Percentiles rank a stretch among this genome's conserved stretches.
phyloP scores from a whole-genome alignment of 305 asterid species.

The Plantago coronopus region DNA sequence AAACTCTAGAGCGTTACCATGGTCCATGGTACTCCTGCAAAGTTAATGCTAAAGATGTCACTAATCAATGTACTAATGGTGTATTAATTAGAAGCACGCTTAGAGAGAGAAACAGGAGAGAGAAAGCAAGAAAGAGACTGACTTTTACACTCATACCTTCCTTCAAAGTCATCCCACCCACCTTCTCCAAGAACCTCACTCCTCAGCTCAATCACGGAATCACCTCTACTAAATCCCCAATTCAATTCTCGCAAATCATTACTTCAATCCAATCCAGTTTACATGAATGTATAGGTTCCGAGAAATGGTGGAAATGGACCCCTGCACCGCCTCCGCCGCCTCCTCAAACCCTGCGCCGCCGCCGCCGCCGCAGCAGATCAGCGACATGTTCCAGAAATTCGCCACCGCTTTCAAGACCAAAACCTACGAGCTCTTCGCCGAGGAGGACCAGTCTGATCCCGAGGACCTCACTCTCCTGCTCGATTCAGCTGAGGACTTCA shows the following conservation, averaged over 20 bases:
- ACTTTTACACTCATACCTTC: conserved; percentile 38
- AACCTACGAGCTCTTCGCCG: conserved; percentile 82
- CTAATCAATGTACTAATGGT: too few species aligned
- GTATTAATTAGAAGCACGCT: conserved; percentile 18
- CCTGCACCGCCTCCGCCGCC: conserved; percentile 26
- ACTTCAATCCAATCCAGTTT: neutral
- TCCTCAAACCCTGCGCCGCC: conserved; percentile 56
- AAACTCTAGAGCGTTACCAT: too few species aligned
- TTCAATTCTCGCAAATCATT: neutral
- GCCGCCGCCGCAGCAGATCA: conserved; percentile 43
- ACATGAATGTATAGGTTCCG: conserved; percentile 25
- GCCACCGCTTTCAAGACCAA: conserved; percentile 80
- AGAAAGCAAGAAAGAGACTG: neutral
- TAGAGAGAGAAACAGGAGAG: conserved; percentile 1
- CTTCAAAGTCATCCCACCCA: conserved; percentile 66
- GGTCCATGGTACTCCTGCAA: too few species aligned
- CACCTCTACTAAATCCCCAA: neutral
- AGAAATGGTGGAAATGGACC: conserved; percentile 62
- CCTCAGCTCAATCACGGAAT: too few species aligned
- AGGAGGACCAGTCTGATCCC: conserved; percentile 26
- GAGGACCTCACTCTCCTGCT: conserved; percentile 53
- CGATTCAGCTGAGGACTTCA: conserved; percentile 79
- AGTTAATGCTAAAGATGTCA: too few species aligned
- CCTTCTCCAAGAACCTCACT: conserved; percentile 15
- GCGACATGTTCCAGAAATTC: conserved; percentile 87